phyloP scores from a whole-genome alignment of 116 monocot species.

The Phalaenopsis hybrid region DNA sequence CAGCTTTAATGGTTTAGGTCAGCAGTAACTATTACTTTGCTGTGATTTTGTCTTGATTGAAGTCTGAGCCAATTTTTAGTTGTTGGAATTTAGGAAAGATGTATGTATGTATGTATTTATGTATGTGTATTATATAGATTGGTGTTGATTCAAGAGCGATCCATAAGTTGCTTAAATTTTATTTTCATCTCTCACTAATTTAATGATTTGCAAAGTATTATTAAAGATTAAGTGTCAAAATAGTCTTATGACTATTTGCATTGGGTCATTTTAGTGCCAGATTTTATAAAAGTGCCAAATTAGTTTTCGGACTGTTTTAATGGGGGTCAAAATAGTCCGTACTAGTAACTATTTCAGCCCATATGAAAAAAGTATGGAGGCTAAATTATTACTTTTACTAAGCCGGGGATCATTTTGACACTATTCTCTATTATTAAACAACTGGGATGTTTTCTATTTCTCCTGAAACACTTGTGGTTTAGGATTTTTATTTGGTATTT shows the following conservation, averaged over 20 bases:
- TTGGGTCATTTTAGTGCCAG: too few relatives aligned
- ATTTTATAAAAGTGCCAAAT: too few relatives aligned
- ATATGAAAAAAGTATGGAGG: too few relatives aligned
- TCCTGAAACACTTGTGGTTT: neutral
- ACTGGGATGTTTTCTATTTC: neutral
- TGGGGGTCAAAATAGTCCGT: too few relatives aligned
- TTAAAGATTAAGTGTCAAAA: too few relatives aligned
- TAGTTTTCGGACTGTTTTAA: too few relatives aligned
- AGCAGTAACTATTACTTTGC: neutral
- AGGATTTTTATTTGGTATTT: neutral
- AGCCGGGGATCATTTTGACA: too few relatives aligned
- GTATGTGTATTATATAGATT: too few relatives aligned
- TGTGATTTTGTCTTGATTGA: neutral
- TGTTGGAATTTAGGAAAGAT: neutral
- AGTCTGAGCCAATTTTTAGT: neutral
- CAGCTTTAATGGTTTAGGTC: neutral
- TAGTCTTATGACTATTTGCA: too few relatives aligned
- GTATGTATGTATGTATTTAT: neutral
- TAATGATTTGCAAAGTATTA: neutral
- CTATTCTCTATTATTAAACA: neutral
- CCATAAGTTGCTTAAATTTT: neutral
- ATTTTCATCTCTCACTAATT: neutral
- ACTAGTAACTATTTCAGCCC: too few relatives aligned
- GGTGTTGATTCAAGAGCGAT: neutral
- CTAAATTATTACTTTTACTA: too few relatives aligned